Evolutionary conservation across 192 early-diverging fungal species (phyloP).

Genomic region (Coemansia sp.): DNA sequence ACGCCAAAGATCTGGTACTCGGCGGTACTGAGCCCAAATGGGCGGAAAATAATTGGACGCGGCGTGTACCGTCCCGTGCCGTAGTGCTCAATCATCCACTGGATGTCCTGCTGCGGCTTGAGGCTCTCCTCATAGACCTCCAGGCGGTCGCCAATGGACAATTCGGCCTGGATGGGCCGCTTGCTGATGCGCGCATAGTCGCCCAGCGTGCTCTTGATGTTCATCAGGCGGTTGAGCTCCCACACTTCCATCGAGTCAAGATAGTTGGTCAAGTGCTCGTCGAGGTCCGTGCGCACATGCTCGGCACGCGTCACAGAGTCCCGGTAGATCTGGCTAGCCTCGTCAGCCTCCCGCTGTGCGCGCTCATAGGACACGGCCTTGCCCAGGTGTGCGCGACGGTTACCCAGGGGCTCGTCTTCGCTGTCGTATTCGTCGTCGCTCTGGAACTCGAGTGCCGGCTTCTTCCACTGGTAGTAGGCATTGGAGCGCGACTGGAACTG

Average conservation of each 20-base stretch:
- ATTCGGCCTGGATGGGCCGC: slow-evolving; percentile 41
- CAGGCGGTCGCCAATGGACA: slow-evolving; percentile 56
- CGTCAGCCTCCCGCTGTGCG: slow-evolving; percentile 63
- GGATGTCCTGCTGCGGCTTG: slow-evolving; percentile 77
- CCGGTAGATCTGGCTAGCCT: slow-evolving; percentile 68
- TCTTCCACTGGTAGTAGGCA: slow-evolving; percentile 76
- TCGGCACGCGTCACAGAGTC: slow-evolving; percentile 68
- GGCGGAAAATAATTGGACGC: slow-evolving; percentile 70
- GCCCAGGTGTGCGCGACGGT: slow-evolving; percentile 28
- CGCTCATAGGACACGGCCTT: slow-evolving; percentile 52
- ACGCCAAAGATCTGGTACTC: slow-evolving; percentile 83
- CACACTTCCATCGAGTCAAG: slow-evolving; percentile 58
- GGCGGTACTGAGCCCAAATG: slow-evolving; percentile 68
- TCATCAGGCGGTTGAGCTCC: slow-evolving; percentile 59
- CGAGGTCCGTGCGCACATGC: slow-evolving; percentile 66
- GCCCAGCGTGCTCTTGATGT: slow-evolving; percentile 50
- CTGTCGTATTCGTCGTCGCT: slow-evolving; percentile 54
- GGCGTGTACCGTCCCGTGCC: slow-evolving; percentile 70
- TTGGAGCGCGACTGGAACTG: slow-evolving; percentile 65
- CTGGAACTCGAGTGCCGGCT: slow-evolving; percentile 58
- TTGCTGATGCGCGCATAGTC: slow-evolving; percentile 44
- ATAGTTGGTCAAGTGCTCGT: slow-evolving; percentile 64
- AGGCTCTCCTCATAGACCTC: slow-evolving; percentile 72
- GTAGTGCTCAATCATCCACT: slow-evolving; percentile 77
- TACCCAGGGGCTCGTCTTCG: slow-evolving; percentile 56